Evolutionary conservation across 225 moss, liverwort and hornwort species (phyloP), one percentile per base, ranked within the genome.

Genomic region (Pseudoscleropodium purum): DNA sequence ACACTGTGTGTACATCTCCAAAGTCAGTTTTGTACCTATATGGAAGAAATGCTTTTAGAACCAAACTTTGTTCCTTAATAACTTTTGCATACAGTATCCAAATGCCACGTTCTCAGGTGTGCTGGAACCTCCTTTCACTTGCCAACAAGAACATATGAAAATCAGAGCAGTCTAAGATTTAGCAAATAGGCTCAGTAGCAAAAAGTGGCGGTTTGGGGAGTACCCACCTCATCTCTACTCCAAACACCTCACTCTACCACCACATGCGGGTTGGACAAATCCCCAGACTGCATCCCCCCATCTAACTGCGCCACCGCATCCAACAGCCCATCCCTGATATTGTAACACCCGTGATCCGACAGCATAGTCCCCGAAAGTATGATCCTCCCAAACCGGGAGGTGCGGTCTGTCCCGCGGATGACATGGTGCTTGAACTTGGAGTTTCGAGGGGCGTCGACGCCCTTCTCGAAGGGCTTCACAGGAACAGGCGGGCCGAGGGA

Each of bases 351-450:
- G 37, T 98, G 96, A 68, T 96, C 97, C 27, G 93, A 89, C 7
- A 98, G 77, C 84, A 96, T 89, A 65, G 88, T 89, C 41, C n/a
- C 60, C 0, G 96, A 98, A 41, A 98, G 87, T 7, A 98, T 85
- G 86, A 96, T 98, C 45, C 95, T 77, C 13, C 63, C 54, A 41
- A 98, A 96, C 13, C 94, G 91, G 15, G 94, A 95, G 13, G 92
- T 65, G 13, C 73, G 89, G 13, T 91, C 87, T 2, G 92, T 90
- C 19, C 96, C 94, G 37, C 86, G 87, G 36, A 96, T 83, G 45
- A 97, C 89, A 2, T 93, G 84, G 79, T 94, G 36, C 68, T 63
- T 76, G 86, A 66, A 84, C 47, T 91, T 91, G 19, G 84, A 82
- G 69, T 89, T 92, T 15, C 90, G 63, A 11, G 92, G 92, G 2